Evolutionary conservation across 192 early-diverging fungal genomes (phyloP), one percentile per base, ranked within the genome.

Genomic region (Coemansia sp.): DNA sequence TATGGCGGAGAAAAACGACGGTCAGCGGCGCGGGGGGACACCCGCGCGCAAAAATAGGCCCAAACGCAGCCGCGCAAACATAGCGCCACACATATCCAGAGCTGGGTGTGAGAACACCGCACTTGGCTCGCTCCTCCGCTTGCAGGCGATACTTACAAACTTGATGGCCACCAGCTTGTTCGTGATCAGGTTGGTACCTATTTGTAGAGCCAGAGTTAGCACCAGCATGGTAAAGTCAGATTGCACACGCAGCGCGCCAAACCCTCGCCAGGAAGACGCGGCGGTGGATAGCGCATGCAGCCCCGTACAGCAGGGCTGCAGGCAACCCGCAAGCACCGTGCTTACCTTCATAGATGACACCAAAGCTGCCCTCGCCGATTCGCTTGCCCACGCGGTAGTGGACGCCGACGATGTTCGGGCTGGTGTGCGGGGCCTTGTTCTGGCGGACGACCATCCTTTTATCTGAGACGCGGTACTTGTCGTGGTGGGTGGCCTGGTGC

Each of bases 361-460:
- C 96, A 84, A 99, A 99, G 62, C 88, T 91, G 31, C 96, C 96
- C 70, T 97, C 94, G 29, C 94, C 96, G 78, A 99, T 91, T 76
- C 92, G 93, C 70, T 87, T 90, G 38, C 92, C 93, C 29, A 97
- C 92, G 64, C 87, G 89, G 68, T 89, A 99, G 67, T 97, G 93
- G 27, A 93, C 91, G 29, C 96, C 96, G 19, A 99, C 96, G 45
- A 97, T 84, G 64, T 92, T 93, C 51, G 84, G 74, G 55, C 74
- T 65, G 42, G 74, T 53, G 47, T 62, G 74, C 23, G 57, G 72
- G 14, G 55, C 48, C 60, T 69, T 64, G 59, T 60, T 63, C 49
- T 57, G 65, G 43, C 57, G 72, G 25, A 55, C 51, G 38, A 63
- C 62, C 60, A 67, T 68, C 42, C 72, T 57, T 54, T 63, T 67